Base-by-base conservation (phyloP, 2,329 filamentous ascomycete genomes). In the Pseudocercospora crystallina region DNA sequence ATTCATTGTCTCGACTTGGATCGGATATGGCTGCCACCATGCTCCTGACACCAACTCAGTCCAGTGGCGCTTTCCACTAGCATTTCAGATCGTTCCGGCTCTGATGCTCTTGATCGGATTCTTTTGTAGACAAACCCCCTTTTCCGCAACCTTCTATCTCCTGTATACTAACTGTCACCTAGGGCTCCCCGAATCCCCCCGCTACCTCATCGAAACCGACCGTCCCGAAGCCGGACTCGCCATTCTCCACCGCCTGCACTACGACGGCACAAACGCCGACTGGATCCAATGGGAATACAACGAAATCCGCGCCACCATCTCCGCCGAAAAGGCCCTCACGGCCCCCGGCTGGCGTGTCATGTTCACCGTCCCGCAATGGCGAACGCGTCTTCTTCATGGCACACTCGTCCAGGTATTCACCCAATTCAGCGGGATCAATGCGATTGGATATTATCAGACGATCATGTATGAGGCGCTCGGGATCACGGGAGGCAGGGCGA, bases 331-430 rank as follows among this genome's bases (percentile, higher is more conserved):
- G 46, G 71, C 75, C 1, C 72, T 82, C 37, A 80, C 76, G 8
- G 78, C 66, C 12, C 75, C 73, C 34, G 78, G 76, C 2, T 85
- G 80, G 74, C 64, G 63, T 2, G 74, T 83, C 46, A 77, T 85
- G 68, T 84, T 85, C 61, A 77, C 72, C 10, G 74, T 80, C 7
- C 76, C 78, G 20, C 67, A 78, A 47, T 84, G 82, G 76, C 77
- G 84, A 61, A 84, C 76, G 41, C 75, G 84, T 12, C 76, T 86
- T 43, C 66, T 84, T 56, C 80, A 85, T 53, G 84, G 80, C 15
- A 79, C 79, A 36, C 68, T 81, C 30, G 78, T 85, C 34, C 83
- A 88, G 64, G 76, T 83, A 53, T 84, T 87, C 60, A 82, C 83
- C 41, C 83, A 86, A 56, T 78, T 86, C 61, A 79, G 76, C n/a